Evolutionary conservation across 495 filamentous ascomycete species (phyloP).

Genomic region (Neurospora cerealis): DNA sequence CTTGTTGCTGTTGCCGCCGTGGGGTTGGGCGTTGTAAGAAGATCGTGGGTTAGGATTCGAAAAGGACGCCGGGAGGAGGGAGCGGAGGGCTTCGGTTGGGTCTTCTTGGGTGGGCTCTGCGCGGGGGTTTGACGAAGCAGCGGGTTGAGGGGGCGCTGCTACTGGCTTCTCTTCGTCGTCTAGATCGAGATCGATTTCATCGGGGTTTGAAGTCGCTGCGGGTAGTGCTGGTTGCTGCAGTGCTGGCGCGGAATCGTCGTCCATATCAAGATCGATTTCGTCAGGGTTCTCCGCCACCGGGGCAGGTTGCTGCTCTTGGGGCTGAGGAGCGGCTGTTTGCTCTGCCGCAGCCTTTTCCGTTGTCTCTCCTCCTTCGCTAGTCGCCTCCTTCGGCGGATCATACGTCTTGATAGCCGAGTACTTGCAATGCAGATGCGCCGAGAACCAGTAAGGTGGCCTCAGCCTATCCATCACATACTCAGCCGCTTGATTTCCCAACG

Average conservation of each 20-base stretch:
- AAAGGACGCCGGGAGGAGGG: slow-evolving; percentile 59
- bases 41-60: slow-evolving; percentile 26
- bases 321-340: background rate
- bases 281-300: background rate
- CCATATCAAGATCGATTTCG: slow-evolving; percentile 10
- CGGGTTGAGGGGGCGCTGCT: background rate
- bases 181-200: slow-evolving; percentile 13
- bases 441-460: slow-evolving; percentile 82
- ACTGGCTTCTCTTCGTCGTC: slow-evolving; percentile 40
- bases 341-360: background rate
- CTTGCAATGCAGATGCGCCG: slow-evolving; percentile 84
- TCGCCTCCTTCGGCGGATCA: slow-evolving; percentile 16
- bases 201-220: background rate
- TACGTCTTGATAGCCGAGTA: slow-evolving; percentile 66
- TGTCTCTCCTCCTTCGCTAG: background rate
- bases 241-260: background rate
- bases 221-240: background rate
- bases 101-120: slow-evolving; percentile 21
- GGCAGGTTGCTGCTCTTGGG: background rate
- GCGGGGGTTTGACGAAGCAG: background rate
- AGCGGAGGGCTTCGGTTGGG: slow-evolving; percentile 46
- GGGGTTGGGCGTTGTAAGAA: slow-evolving; percentile 2
- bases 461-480: slow-evolving; percentile 68
- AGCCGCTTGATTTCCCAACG: slow-evolving; percentile 68
- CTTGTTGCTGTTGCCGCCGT: slow-evolving; percentile 6